Conservation (phyloP, 768 basidiomycete genomes). For the Ramaria sp. region DNA sequence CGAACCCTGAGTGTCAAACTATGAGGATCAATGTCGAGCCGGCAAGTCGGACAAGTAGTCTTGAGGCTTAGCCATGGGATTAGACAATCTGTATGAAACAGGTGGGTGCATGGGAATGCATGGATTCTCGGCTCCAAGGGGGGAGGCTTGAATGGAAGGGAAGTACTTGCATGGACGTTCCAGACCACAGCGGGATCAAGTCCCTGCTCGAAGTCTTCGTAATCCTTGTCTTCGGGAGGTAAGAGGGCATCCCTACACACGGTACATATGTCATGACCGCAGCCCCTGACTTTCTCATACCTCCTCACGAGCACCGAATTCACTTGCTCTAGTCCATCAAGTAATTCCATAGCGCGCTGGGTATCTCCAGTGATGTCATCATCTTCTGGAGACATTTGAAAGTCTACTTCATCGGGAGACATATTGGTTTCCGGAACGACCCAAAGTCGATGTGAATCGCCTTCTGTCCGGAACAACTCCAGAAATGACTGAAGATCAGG, state of each 20-base stretch:
- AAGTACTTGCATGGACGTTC: not conserved
- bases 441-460: not conserved
- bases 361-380: constrained; percentile 5
- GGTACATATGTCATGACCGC: constrained; percentile 5
- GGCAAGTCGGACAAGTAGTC: constrained; percentile 9
- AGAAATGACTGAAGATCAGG: constrained; percentile 6
- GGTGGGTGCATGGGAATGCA: constrained; percentile 9
- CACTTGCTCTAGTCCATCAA: constrained; percentile 7
- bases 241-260: constrained; percentile 8
- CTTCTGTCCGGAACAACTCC: not conserved
- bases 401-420: not conserved
- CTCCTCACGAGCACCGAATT: not conserved
- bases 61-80: constrained; percentile 9
- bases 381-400: constrained; percentile 2
- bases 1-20: constrained; percentile 6
- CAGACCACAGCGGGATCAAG: not conserved
- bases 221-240: not conserved
- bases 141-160: not conserved
- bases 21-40: constrained; percentile 9
- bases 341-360: constrained; percentile 6
- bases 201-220: not conserved
- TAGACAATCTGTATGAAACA: constrained; percentile 9
- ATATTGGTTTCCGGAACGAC: not conserved
- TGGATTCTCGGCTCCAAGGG: not conserved
- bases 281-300: constrained; percentile 7